Percentiles rank a stretch among this genome's conserved stretches.
Evolutionary conservation across 1,139 yeast species (phyloP).

Genomic region (Zygotorulaspora mrakii): DNA sequence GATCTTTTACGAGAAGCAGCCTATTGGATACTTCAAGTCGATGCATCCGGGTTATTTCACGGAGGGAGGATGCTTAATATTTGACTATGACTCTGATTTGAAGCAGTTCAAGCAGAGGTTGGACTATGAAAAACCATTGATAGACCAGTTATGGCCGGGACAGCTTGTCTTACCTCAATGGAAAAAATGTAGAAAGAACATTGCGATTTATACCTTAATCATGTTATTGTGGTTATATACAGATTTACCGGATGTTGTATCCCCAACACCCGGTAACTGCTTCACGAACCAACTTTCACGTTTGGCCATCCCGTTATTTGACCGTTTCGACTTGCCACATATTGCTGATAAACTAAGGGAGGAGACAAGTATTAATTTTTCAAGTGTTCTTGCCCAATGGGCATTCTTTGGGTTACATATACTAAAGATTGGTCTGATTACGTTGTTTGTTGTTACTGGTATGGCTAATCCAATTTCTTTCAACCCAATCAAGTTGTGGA

Average conservation of each 20-base stretch:
- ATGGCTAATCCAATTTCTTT: slow-evolving; percentile 68
- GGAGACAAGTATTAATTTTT: slow-evolving; percentile 42
- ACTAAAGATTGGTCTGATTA: slow-evolving; percentile 56
- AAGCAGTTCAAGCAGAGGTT: slow-evolving; percentile 44
- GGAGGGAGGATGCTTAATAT: slow-evolving; percentile 74
- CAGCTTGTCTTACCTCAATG: slow-evolving; percentile 83
- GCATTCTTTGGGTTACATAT: slow-evolving; percentile 69
- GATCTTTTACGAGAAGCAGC: slow-evolving; percentile 61
- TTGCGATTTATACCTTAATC: slow-evolving; percentile 44
- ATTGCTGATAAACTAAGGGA: slow-evolving; percentile 47
- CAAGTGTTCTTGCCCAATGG: slow-evolving; percentile 53
- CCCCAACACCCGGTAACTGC: slow-evolving; percentile 91
- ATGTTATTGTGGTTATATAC: slow-evolving; percentile 79
- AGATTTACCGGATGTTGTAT: slow-evolving; percentile 81
- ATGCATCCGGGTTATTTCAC: slow-evolving; percentile 81
- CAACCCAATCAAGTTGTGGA: slow-evolving; percentile 40
- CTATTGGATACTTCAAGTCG: slow-evolving; percentile 65
- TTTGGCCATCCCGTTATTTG: slow-evolving; percentile 38
- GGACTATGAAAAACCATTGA: slow-evolving; percentile 46
- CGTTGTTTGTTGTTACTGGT: slow-evolving; percentile 60
- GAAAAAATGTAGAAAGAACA: slow-evolving; percentile 53
- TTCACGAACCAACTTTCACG: slow-evolving; percentile 62
- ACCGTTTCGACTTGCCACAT: slow-evolving; percentile 38
- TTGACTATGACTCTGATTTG: slow-evolving; percentile 55
- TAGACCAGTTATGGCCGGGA: slow-evolving; percentile 78